Evolutionary conservation across 139 green algal genomes (phyloP), one percentile per base, ranked within the genome.

Genomic region (Yamagishiella unicocca): DNA sequence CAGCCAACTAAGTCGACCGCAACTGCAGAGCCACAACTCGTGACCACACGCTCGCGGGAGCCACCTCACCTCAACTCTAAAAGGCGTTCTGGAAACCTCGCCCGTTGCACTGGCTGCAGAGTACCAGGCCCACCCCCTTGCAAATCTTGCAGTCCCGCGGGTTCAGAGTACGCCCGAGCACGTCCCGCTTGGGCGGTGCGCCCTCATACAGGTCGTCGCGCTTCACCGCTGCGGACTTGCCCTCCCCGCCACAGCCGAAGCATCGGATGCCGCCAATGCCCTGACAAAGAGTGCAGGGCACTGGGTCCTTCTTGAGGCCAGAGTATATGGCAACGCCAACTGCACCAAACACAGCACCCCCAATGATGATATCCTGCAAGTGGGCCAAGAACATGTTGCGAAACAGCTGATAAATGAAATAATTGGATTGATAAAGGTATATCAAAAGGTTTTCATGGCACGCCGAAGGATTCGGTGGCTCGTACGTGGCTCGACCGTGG

Each of bases 361-460:
- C 93, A 3, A 95, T 89, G 22, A 95, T 89, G 37, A 95, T 61
- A 43, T 95, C 91, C 85, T 95, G 91, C 0, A 62, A 58, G n/a
- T n/a, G n/a, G n/a, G n/a, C n/a, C n/a, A n/a, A n/a, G n/a, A n/a
- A n/a, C n/a, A n/a, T n/a, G n/a, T n/a, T n/a, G n/a, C n/a, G n/a
- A n/a, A n/a, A n/a, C n/a, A n/a, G n/a, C n/a, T n/a, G n/a, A n/a
- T n/a, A n/a, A n/a, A n/a, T n/a, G 25, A 72, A 40, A 5, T 40
- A 42, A 37, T 25, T 33, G 64, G 64, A 37, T 40, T 33, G 4
- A 37, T n/a, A n/a, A 37, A 2, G 19, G 24, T 8, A 72, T 37
- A 37, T 38, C 29, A 40, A 21, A 3, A 72, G 10, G n/a, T n/a
- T n/a, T n/a, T n/a, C n/a, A n/a, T n/a, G n/a, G n/a, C n/a, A n/a